Percentiles rank a stretch among this genome's conserved stretches.
Evolutionary conservation across 371 early-diverging fungal species (phyloP).

Genomic region (Circinella umbellata): DNA sequence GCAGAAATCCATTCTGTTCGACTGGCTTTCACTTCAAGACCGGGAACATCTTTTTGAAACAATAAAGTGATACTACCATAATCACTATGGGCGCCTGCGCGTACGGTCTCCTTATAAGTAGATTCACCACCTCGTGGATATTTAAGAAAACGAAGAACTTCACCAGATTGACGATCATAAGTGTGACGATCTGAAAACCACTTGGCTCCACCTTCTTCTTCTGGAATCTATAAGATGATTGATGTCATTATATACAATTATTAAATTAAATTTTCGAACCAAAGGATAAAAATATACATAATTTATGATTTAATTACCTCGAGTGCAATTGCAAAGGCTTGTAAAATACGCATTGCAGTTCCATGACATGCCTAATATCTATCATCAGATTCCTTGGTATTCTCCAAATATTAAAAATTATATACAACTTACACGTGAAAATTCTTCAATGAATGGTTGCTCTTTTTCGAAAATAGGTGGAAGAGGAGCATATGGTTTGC

Average conservation of each 20-base stretch:
- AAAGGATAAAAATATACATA: not conserved
- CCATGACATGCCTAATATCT: conserved; percentile 48
- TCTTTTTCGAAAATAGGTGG: conserved; percentile 42
- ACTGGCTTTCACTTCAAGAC: conserved; percentile 66
- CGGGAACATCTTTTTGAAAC: conserved; percentile 74
- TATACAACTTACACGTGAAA: conserved; percentile 38
- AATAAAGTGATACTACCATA: conserved; percentile 77
- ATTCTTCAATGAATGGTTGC: conserved; percentile 30
- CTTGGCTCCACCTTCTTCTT: conserved; percentile 54
- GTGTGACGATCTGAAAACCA: conserved; percentile 60
- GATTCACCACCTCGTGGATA: conserved; percentile 60
- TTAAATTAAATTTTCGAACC: not conserved
- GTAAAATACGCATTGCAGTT: conserved; percentile 52
- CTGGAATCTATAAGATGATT: conserved; percentile 43
- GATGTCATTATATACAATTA: no score
- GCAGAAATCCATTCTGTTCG: conserved; percentile 67
- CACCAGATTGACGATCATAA: conserved; percentile 52
- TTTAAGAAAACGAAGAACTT: conserved; percentile 62
- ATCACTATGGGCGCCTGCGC: conserved; percentile 71
- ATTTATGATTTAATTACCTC: conserved; percentile 24
- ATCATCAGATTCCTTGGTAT: no score
- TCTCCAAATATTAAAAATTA: no score
- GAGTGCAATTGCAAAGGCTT: conserved; percentile 67
- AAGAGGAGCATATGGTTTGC: conserved; percentile 42
- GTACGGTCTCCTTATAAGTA: conserved; percentile 42